Evolutionary conservation across 805 yeast genomes (phyloP).

Genomic region (Vanderwaltozyma tropicalis): DNA sequence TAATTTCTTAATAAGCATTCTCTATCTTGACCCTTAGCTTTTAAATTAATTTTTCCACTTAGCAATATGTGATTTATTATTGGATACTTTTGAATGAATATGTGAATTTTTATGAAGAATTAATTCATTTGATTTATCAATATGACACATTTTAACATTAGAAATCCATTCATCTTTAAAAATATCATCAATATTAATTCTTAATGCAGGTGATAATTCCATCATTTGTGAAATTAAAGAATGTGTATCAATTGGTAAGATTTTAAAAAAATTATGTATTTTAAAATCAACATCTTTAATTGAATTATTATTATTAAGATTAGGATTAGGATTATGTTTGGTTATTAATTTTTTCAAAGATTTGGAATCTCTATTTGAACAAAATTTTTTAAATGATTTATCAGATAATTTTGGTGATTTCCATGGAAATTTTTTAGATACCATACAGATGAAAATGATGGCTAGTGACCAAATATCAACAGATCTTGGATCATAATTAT

Average conservation of each 20-base stretch:
- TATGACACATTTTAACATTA: not conserved
- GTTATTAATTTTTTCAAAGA: conserved; percentile 55
- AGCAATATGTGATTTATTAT: not conserved
- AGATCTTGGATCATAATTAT: conserved; percentile 82
- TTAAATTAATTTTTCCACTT: not conserved
- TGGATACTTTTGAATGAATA: not conserved
- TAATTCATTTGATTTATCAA: not conserved
- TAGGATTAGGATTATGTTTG: conserved; percentile 21
- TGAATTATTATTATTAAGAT: not conserved
- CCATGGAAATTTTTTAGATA: conserved; percentile 88
- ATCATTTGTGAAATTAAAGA: not conserved
- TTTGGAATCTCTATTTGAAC: conserved; percentile 59
- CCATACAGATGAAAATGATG: conserved; percentile 86
- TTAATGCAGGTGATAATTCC: not conserved
- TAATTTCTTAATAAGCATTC: too few species aligned
- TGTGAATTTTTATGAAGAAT: not conserved
- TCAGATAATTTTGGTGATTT: conserved; percentile 78
- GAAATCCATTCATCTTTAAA: not conserved
- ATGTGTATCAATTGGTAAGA: not conserved
- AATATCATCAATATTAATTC: not conserved
- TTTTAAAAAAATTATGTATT: not conserved
- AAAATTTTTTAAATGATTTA: conserved; percentile 72
- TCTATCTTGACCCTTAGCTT: not conserved
- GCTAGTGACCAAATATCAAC: conserved; percentile 93
- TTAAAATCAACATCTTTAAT: not conserved